phyloP scores from a whole-genome alignment of 1,139 yeast genomes.

The Kodamaea ohmeri region DNA sequence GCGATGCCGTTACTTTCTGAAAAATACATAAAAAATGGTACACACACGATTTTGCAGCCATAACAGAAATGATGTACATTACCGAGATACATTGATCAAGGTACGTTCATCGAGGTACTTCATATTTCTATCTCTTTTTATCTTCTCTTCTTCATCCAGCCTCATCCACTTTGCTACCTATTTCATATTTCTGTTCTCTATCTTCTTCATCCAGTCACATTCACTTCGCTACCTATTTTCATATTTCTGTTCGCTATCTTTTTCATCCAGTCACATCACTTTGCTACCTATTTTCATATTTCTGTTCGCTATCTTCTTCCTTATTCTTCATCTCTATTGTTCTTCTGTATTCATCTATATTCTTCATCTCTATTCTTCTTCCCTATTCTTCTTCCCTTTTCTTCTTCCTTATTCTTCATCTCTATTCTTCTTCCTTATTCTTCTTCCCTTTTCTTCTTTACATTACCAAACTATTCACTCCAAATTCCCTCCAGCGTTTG shows the following conservation, averaged over 20 bases:
- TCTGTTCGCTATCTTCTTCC: not conserved
- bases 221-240: not conserved
- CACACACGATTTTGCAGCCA: constrained; percentile 7
- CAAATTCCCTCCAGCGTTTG: constrained; percentile 37
- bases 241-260: not conserved
- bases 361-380: too few relatives aligned
- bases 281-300: not conserved
- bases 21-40: not conserved
- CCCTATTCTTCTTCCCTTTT: not conserved
- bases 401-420: not conserved
- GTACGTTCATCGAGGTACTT: too few relatives aligned
- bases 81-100: too few relatives aligned
- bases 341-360: too few relatives aligned
- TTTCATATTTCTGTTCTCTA: too few relatives aligned
- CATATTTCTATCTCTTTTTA: too few relatives aligned
- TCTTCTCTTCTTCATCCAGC: too few relatives aligned
- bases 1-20: constrained; percentile 3
- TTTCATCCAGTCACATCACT: not conserved
- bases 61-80: too few relatives aligned
- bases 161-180: too few relatives aligned
- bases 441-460: not conserved
- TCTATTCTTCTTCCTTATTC: not conserved
- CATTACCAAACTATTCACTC: constrained; percentile 29
- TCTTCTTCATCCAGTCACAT: not conserved
- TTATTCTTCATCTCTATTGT: too few relatives aligned